A percentile compares a stretch with the other conserved stretches of the same genome.
Evolutionary conservation across 257 asterid genomes (phyloP).

Genomic region (Solanum medicagineum): DNA sequence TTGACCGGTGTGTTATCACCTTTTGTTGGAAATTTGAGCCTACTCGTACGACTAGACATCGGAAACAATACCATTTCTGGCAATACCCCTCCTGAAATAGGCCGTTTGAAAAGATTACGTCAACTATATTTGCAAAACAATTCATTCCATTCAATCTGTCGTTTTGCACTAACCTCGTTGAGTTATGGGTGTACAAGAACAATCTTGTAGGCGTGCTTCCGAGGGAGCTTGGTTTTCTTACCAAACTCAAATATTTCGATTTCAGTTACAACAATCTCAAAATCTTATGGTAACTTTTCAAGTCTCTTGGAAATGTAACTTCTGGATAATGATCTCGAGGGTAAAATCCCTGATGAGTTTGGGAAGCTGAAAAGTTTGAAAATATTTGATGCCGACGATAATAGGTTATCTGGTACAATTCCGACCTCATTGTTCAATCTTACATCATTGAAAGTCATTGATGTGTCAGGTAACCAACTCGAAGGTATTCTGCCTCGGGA

Average conservation of each 20-base stretch:
- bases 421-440: neutral
- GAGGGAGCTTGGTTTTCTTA: neutral
- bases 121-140: neutral
- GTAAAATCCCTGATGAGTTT: neutral
- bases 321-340: neutral
- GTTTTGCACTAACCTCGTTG: neutral
- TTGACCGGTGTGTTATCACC: neutral
- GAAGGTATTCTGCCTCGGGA: slow-evolving; percentile 3
- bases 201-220: neutral
- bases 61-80: neutral
- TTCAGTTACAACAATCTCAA: neutral
- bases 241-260: neutral
- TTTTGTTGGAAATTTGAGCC: neutral
- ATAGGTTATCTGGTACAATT: neutral
- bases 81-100: neutral
- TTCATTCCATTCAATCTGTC: neutral
- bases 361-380: neutral
- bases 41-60: neutral
- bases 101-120: neutral
- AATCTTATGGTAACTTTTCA: neutral
- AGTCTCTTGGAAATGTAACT: neutral
- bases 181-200: neutral
- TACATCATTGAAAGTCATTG: neutral
- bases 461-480: neutral
- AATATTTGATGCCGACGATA: neutral